A percentile compares a stretch with the other conserved stretches of the same genome.
These are phyloP conservation scores for Spizellomyces sp. DNA, from an alignment of 192 early-diverging fungal species.

Conservation along the genomic window DNA sequence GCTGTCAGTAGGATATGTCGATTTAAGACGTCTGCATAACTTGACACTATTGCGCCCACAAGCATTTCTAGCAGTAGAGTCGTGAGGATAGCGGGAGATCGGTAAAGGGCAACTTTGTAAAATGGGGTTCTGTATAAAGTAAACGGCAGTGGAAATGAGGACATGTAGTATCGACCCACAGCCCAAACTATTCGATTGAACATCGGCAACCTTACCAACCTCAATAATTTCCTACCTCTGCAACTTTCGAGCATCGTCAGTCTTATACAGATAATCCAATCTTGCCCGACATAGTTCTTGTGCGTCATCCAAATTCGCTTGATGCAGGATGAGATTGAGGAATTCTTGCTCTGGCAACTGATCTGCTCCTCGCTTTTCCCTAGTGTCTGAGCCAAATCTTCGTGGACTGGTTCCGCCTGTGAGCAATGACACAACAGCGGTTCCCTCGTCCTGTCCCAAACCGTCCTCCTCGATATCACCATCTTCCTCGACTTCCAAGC, in stretches of 20 bases:
- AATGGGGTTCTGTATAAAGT: slow-evolving; percentile 40
- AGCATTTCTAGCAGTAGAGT: slow-evolving; percentile 41
- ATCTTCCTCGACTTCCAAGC: neutral
- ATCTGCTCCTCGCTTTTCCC: slow-evolving; percentile 1
- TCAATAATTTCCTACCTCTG: slow-evolving; percentile 25
- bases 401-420: neutral
- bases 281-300: slow-evolving; percentile 26
- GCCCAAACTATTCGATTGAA: neutral
- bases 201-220: neutral
- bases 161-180: neutral
- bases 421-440: slow-evolving; percentile 15
- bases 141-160: slow-evolving; percentile 1
- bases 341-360: slow-evolving; percentile 37
- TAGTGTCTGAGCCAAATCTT: neutral
- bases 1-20: slow-evolving; percentile 36
- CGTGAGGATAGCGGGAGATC: slow-evolving; percentile 41
- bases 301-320: slow-evolving; percentile 30
- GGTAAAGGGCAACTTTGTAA: slow-evolving; percentile 39
- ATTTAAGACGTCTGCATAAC: slow-evolving; percentile 16
- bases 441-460: slow-evolving; percentile 2
- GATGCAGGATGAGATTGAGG: slow-evolving; percentile 33
- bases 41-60: slow-evolving; percentile 40
- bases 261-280: slow-evolving; percentile 28
- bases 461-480: slow-evolving; percentile 10
- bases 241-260: slow-evolving; percentile 41